These are phyloP conservation scores for Aspergillus flavus DNA, from an alignment of 2,329 filamentous ascomycete genomes.

Conservation along the genomic window DNA sequence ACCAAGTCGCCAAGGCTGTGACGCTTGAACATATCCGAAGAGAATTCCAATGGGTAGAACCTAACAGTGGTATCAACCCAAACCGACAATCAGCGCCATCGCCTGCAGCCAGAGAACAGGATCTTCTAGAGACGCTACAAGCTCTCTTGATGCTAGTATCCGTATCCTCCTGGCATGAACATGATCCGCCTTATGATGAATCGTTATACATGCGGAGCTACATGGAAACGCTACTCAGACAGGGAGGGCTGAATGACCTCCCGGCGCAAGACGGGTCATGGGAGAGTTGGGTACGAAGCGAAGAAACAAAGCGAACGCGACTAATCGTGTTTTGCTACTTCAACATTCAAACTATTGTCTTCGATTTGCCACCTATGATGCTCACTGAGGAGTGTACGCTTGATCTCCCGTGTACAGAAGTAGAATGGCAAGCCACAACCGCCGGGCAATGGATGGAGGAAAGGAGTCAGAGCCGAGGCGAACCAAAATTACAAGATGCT, in stretches of 20 bases:
- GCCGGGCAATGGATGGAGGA: slow-evolving; percentile 29
- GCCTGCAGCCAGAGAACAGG: slow-evolving; percentile 22
- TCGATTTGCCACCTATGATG: slow-evolving; percentile 35
- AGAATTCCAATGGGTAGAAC: slow-evolving; percentile 26
- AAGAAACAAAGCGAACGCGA: slow-evolving; percentile 35
- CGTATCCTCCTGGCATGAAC: slow-evolving; percentile 35
- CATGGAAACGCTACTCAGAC: slow-evolving; percentile 33
- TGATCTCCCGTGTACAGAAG: slow-evolving; percentile 36
- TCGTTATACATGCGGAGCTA: slow-evolving; percentile 31
- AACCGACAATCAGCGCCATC: background rate
- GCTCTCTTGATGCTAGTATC: slow-evolving; percentile 32
- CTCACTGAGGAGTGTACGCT: slow-evolving; percentile 34
- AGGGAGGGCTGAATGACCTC: slow-evolving; percentile 32
- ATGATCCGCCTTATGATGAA: slow-evolving; percentile 34
- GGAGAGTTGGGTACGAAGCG: slow-evolving; percentile 35
- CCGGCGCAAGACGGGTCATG: slow-evolving; percentile 34
- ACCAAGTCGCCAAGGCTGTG: slow-evolving; percentile 34
- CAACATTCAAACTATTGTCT: slow-evolving; percentile 40
- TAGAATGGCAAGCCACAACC: slow-evolving; percentile 33
- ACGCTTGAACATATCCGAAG: slow-evolving; percentile 35
- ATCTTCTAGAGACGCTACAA: slow-evolving; percentile 33
- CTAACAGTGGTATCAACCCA: slow-evolving; percentile 2
- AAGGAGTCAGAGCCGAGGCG: slow-evolving; percentile 24
- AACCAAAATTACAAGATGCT: slow-evolving; percentile 33
- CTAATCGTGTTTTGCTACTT: slow-evolving; percentile 39